These are phyloP conservation scores for Talaromyces liani DNA, from an alignment of 495 filamentous ascomycete genomes.

Conservation along the genomic window DNA sequence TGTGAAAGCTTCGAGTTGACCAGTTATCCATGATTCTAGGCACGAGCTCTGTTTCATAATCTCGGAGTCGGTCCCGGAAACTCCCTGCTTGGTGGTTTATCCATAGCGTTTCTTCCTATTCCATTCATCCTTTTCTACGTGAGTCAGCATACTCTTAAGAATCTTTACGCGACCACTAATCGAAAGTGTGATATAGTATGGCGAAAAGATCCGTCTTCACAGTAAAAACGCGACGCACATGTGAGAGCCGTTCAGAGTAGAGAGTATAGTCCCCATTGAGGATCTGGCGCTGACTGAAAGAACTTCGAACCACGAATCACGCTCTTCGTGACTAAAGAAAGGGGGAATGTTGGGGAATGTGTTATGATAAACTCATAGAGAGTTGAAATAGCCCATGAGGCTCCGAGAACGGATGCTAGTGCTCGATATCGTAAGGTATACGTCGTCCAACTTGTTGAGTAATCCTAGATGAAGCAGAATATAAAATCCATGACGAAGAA, in stretches of 20 bases:
- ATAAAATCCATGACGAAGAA: neutral
- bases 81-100: conserved; percentile 44
- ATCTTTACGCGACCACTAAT: neutral
- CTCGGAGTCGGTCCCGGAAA: conserved; percentile 51
- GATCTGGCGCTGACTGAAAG: no score
- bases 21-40: neutral
- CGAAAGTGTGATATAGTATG: neutral
- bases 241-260: neutral
- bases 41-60: conserved; percentile 31
- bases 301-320: no score
- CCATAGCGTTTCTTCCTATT: conserved; percentile 18
- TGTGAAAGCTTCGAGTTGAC: no score
- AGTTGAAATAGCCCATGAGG: neutral
- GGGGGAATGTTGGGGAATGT: neutral
- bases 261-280: no score
- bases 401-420: no score
- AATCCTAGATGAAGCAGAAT: neutral
- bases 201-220: neutral
- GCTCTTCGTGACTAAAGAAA: neutral
- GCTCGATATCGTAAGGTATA: no score
- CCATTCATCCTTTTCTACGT: conserved; percentile 19
- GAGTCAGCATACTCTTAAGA: neutral
- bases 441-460: no score
- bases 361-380: neutral
- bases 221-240: neutral